A percentile compares a stretch with the other conserved stretches of the same genome.
phyloP scores from a whole-genome alignment of 805 yeast species.

The Candida suzukii region DNA sequence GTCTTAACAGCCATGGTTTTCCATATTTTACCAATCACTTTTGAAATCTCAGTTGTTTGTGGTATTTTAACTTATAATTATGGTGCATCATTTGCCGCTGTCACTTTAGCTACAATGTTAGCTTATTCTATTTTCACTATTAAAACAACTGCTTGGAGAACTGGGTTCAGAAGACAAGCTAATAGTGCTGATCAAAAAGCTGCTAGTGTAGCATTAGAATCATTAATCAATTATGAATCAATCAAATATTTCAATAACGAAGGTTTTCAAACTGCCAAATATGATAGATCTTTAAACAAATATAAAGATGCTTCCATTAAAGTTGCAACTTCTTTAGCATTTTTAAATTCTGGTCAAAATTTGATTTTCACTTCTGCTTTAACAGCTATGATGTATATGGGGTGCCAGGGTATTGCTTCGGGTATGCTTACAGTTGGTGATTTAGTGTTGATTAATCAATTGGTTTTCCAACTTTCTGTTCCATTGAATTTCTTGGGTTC shows the following conservation, averaged over 20 bases:
- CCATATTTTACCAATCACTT: conserved; percentile 87
- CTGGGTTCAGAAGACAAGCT: conserved; percentile 81
- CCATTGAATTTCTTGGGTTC: conserved; percentile 94
- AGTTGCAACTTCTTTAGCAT: conserved; percentile 80
- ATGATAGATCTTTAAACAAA: conserved; percentile 62
- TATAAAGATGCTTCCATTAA: conserved; percentile 74
- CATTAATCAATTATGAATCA: conserved; percentile 88
- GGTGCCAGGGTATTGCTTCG: conserved; percentile 83
- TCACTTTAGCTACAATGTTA: conserved; percentile 83
- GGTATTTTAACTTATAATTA: conserved; percentile 91
- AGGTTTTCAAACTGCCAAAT: conserved; percentile 66
- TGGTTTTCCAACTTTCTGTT: conserved; percentile 91
- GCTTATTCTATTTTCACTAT: conserved; percentile 84
- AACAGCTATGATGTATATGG: conserved; percentile 98
- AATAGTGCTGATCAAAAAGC: conserved; percentile 92
- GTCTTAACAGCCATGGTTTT: conserved; percentile 96
- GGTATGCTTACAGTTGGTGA: conserved; percentile 90
- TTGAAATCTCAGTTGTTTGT: conserved; percentile 89
- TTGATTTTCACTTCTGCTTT: conserved; percentile 79
- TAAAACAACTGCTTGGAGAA: conserved; percentile 93
- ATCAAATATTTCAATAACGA: conserved; percentile 95
- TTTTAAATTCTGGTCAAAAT: conserved; percentile 73
- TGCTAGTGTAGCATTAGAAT: conserved; percentile 91
- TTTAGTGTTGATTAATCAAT: conserved; percentile 86
- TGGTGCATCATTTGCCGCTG: conserved; percentile 83